Percentiles rank a stretch among this genome's conserved stretches.
phyloP scores from a whole-genome alignment of 2,329 filamentous ascomycete species.

The Colletotrichum kahawae region DNA sequence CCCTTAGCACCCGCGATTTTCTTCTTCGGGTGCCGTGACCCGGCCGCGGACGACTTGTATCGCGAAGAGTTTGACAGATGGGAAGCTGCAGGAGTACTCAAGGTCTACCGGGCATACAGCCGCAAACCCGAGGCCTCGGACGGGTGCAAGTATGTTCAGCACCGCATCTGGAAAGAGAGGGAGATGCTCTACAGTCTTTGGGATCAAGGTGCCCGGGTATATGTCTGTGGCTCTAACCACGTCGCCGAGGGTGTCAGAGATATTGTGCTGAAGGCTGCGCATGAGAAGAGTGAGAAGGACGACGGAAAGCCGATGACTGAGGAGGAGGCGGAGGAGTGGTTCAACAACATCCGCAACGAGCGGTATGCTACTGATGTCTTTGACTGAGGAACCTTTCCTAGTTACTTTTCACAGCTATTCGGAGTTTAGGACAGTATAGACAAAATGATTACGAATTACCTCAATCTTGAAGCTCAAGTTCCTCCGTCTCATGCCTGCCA shows the following conservation, averaged over 20 bases:
- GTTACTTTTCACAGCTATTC: background rate
- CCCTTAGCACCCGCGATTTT: constrained; percentile 43
- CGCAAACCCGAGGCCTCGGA: constrained; percentile 45
- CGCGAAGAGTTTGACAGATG: constrained; percentile 47
- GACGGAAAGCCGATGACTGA: constrained; percentile 27
- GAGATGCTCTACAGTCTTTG: constrained; percentile 36
- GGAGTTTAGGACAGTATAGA: background rate
- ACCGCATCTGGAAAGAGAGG: constrained; percentile 41
- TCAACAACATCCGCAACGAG: constrained; percentile 55
- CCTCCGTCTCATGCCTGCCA: background rate
- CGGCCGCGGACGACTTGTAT: constrained; percentile 50
- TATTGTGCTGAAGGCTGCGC: constrained; percentile 23
- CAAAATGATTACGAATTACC: background rate
- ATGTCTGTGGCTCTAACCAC: constrained; percentile 62
- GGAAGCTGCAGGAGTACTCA: constrained; percentile 53
- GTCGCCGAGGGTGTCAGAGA: constrained; percentile 47
- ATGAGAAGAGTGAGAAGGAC: constrained; percentile 30
- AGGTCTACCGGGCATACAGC: constrained; percentile 62
- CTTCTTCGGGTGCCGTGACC: constrained; percentile 53
- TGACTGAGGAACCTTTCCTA: constrained; percentile 39
- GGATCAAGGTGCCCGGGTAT: constrained; percentile 53
- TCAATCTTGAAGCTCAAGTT: background rate
- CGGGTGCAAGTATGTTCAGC: constrained; percentile 55
- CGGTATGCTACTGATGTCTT: constrained; percentile 67
- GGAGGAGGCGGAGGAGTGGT: constrained; percentile 49